Evolutionary conservation across 352 stramenopile genomes (phyloP).

Genomic region (Globisporangium middletonii): DNA sequence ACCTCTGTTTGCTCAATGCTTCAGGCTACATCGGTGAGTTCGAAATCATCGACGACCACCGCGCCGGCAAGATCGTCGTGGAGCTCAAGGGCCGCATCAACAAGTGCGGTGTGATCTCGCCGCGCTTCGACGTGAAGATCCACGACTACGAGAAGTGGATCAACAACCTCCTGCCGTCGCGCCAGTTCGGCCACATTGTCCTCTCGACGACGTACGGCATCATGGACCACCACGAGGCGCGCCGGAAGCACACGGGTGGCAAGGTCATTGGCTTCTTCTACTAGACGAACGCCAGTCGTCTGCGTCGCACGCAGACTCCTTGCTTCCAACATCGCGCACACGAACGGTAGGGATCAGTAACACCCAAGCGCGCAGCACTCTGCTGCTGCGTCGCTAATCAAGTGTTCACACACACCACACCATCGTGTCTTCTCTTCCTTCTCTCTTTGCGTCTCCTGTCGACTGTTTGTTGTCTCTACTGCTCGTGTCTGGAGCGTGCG

Average conservation of each 20-base stretch:
- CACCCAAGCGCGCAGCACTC: background rate
- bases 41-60: conserved; percentile 99
- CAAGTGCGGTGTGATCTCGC: conserved; percentile 99
- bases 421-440: background rate
- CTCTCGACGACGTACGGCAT: conserved; percentile 87
- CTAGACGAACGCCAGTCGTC: conserved; percentile 47
- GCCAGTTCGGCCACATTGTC: conserved; percentile 99
- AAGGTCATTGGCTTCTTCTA: conserved; percentile 99
- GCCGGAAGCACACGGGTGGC: conserved; percentile 99
- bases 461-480: background rate
- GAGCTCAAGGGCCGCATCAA: conserved; percentile 99
- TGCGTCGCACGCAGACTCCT: background rate
- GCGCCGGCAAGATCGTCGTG: conserved; percentile 98
- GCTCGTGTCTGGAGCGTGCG: background rate
- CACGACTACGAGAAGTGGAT: conserved; percentile 99
- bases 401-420: conserved; percentile 7
- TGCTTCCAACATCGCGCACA: conserved; percentile 1
- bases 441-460: background rate
- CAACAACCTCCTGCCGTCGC: conserved; percentile 97
- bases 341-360: conserved; percentile 12
- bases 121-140: conserved; percentile 97
- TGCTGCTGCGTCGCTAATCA: conserved; percentile 4
- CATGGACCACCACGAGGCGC: conserved; percentile 92
- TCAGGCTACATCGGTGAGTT: conserved; percentile 99
- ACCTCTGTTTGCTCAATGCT: background rate